These are phyloP conservation scores for Didymella keratinophila DNA, from an alignment of 2,329 filamentous ascomycete genomes.

Conservation along the genomic window DNA sequence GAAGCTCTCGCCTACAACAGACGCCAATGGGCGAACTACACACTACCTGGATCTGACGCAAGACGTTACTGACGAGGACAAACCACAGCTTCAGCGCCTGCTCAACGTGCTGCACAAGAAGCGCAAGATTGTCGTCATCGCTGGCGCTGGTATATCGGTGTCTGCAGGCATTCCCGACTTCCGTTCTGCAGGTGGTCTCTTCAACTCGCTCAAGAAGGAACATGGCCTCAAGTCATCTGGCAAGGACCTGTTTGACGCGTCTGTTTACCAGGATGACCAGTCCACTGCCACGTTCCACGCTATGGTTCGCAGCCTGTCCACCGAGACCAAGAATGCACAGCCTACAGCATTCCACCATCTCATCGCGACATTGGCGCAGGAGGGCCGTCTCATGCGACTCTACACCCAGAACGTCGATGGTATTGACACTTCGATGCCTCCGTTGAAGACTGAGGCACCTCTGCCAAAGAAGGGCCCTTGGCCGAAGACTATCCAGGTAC, in stretches of 20 bases:
- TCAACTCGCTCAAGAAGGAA: constrained; percentile 82
- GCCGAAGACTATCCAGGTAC: constrained; percentile 91
- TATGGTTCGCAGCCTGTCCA: constrained; percentile 90
- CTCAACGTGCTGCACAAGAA: constrained; percentile 81
- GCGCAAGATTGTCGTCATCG: constrained; percentile 96
- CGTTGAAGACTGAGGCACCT: constrained; percentile 81
- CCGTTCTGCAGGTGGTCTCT: constrained; percentile 87
- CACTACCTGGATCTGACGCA: constrained; percentile 77
- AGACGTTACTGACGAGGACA: constrained; percentile 64
- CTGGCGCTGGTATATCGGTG: constrained; percentile 95
- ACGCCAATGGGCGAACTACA: constrained; percentile 75
- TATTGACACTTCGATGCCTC: constrained; percentile 83
- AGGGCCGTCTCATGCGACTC: constrained; percentile 85
- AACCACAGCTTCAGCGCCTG: constrained; percentile 71
- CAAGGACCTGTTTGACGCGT: constrained; percentile 95
- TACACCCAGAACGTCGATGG: constrained; percentile 98
- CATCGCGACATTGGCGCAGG: constrained; percentile 85
- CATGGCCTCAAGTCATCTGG: constrained; percentile 93
- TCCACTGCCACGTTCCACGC: constrained; percentile 92
- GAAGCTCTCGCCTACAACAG: constrained; percentile 53
- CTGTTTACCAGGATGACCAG: constrained; percentile 90
- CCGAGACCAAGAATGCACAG: constrained; percentile 76
- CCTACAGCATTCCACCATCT: constrained; percentile 94
- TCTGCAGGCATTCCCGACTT: constrained; percentile 98
- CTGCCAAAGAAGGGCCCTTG: constrained; percentile 86